Evolutionary conservation across 768 basidiomycete species (phyloP).

Genomic region (Pleurotus sapidus): DNA sequence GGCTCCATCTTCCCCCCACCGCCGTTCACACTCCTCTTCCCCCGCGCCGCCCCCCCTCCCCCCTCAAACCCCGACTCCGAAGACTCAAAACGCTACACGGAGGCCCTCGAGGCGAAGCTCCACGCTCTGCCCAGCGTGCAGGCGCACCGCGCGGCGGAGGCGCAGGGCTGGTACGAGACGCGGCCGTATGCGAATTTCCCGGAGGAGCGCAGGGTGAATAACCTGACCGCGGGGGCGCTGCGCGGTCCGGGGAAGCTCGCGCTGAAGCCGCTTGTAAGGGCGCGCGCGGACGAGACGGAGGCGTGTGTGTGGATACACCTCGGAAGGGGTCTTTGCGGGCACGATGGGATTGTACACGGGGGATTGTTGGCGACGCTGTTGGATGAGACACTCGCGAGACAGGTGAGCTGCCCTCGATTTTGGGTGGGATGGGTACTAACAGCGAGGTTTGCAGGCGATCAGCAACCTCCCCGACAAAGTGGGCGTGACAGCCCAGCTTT

Average conservation of each 20-base stretch:
- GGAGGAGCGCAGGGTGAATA: conserved; percentile 75
- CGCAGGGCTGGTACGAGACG: conserved; percentile 61
- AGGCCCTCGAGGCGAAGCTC: conserved; percentile 62
- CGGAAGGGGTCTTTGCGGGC: conserved; percentile 84
- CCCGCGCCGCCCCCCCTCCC: conserved; percentile 74
- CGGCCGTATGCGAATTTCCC: conserved; percentile 73
- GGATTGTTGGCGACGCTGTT: conserved; percentile 87
- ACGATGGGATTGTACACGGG: conserved; percentile 94
- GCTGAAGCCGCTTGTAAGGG: conserved; percentile 72
- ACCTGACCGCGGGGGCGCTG: conserved; percentile 81
- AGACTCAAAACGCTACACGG: conserved; percentile 55
- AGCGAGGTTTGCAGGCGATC: conserved; percentile 56
- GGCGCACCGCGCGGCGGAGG: conserved; percentile 43
- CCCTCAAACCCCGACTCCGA: conserved; percentile 48
- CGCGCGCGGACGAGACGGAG: conserved; percentile 73
- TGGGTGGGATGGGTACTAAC: background rate
- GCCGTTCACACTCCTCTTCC: conserved; percentile 66
- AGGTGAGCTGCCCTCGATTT: conserved; percentile 39
- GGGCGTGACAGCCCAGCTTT: conserved; percentile 88
- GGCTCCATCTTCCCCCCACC: conserved; percentile 75
- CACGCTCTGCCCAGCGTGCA: conserved; percentile 62
- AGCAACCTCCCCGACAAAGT: conserved; percentile 84
- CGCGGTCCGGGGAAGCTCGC: conserved; percentile 86
- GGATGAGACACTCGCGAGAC: conserved; percentile 82
- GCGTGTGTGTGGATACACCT: conserved; percentile 73